Percentiles rank a stretch among this genome's conserved stretches.
These are phyloP conservation scores for Syncephalis plumigaleata DNA, from an alignment of 371 early-diverging fungal genomes.

Conservation along the genomic window DNA sequence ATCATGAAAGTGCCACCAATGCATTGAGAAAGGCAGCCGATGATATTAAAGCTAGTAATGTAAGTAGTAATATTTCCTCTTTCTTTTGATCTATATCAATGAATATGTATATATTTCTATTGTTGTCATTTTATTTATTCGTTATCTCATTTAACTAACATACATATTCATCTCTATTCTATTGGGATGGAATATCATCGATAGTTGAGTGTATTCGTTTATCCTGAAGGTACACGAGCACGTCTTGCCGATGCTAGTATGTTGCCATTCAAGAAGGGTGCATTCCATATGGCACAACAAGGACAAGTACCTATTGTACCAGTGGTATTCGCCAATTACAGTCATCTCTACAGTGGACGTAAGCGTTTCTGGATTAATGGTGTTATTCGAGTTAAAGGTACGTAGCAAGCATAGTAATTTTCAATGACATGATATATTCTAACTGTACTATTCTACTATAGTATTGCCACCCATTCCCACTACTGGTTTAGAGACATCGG, in stretches of 20 bases:
- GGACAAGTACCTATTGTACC: slow-evolving; percentile 82
- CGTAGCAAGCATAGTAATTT: neutral
- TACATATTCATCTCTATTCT: neutral
- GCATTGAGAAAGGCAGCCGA: slow-evolving; percentile 59
- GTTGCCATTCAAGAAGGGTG: slow-evolving; percentile 86
- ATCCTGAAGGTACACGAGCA: slow-evolving; percentile 90
- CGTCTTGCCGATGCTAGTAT: slow-evolving; percentile 46
- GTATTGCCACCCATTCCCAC: slow-evolving; percentile 67
- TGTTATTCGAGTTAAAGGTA: slow-evolving; percentile 50
- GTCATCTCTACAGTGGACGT: slow-evolving; percentile 45
- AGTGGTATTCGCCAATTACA: slow-evolving; percentile 64
- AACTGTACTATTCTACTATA: slow-evolving; percentile 3
- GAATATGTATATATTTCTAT: no score
- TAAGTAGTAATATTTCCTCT: slow-evolving; percentile 13
- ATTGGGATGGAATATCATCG: neutral
- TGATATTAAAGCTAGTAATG: slow-evolving; percentile 55
- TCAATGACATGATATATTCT: neutral
- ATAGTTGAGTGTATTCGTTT: slow-evolving; percentile 67
- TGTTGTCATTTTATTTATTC: no score
- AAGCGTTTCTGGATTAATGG: slow-evolving; percentile 43
- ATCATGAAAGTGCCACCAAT: slow-evolving; percentile 57
- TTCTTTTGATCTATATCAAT: no score
- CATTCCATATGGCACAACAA: slow-evolving; percentile 82
- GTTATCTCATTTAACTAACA: no score
- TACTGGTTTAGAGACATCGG: slow-evolving; percentile 30